Percentiles rank a stretch among this genome's conserved stretches.
These are phyloP conservation scores for Mycena leptocephala DNA, from an alignment of 768 basidiomycete genomes.

Conservation along the genomic window DNA sequence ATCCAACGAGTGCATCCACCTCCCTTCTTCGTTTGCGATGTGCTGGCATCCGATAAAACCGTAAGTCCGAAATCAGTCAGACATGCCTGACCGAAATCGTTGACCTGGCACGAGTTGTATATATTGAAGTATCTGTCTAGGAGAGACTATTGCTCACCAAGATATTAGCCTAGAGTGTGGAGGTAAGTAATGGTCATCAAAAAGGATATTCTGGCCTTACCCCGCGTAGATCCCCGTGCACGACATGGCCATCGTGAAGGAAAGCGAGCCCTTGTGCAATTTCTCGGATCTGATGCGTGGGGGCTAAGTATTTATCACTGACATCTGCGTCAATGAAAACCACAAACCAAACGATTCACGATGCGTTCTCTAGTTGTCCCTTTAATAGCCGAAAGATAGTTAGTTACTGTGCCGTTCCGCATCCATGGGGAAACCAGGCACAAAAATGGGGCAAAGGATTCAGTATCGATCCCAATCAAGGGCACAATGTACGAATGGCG, in stretches of 20 bases:
- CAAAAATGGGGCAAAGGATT: constrained; percentile 30
- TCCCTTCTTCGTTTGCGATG: too few relatives aligned
- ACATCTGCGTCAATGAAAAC: too few relatives aligned
- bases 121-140: not conserved
- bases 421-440: constrained; percentile 47
- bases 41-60: too few relatives aligned
- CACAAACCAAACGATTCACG: constrained; percentile 25
- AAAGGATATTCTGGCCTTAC: too few relatives aligned
- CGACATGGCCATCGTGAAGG: constrained; percentile 30
- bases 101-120: too few relatives aligned
- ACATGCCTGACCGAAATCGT: too few relatives aligned
- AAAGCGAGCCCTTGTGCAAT: constrained; percentile 35
- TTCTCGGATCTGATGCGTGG: constrained; percentile 36
- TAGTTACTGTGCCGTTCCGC: constrained; percentile 42
- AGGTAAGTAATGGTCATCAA: constrained; percentile 2
- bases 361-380: constrained; percentile 1
- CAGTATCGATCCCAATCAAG: too few relatives aligned
- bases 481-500: constrained; percentile 37
- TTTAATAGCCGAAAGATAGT: constrained; percentile 29
- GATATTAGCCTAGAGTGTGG: not conserved
- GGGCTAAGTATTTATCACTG: too few relatives aligned
- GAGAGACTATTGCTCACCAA: not conserved
- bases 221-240: constrained; percentile 38
- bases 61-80: too few relatives aligned
- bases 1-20: too few relatives aligned